Evolutionary conservation across 1,284 basidiomycete species (phyloP).

Genomic region (Psilocybe mexicana): DNA sequence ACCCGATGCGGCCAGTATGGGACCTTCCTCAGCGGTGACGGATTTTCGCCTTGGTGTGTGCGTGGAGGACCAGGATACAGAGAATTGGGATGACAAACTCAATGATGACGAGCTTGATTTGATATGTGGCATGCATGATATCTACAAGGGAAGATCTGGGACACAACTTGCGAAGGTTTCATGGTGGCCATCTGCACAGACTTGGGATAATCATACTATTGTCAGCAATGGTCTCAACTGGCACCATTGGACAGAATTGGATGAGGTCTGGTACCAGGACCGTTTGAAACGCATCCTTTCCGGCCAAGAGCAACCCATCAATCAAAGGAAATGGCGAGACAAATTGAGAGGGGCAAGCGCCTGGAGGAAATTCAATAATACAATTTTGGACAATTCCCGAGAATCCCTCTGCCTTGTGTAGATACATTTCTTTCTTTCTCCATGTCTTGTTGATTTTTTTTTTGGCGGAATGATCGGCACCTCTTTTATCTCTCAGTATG

Average conservation of each 20-base stretch:
- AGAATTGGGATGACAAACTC: conserved; percentile 12
- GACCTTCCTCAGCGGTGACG: conserved; percentile 4
- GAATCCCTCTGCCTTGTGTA: too few relatives aligned
- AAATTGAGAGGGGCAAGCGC: neutral
- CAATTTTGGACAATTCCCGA: too few relatives aligned
- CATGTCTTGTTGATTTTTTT: too few relatives aligned
- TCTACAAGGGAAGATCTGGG: neutral
- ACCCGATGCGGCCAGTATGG: neutral
- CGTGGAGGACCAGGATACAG: neutral
- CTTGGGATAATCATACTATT: neutral
- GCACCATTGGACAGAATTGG: conserved; percentile 5
- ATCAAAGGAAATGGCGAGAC: neutral
- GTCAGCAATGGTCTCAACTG: neutral
- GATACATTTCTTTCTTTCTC: too few relatives aligned
- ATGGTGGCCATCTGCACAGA: conserved; percentile 6
- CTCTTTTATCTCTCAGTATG: too few relatives aligned
- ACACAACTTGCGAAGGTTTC: neutral
- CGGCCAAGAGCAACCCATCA: neutral
- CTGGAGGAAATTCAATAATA: neutral
- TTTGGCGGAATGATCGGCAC: too few relatives aligned
- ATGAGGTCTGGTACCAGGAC: conserved; percentile 2
- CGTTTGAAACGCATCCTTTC: neutral
- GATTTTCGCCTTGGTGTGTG: neutral
- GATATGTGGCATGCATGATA: conserved; percentile 8
- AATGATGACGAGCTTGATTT: neutral